These are phyloP conservation scores for Penicillium sp. DNA, from an alignment of 2,329 filamentous ascomycete genomes.

Conservation along the genomic window DNA sequence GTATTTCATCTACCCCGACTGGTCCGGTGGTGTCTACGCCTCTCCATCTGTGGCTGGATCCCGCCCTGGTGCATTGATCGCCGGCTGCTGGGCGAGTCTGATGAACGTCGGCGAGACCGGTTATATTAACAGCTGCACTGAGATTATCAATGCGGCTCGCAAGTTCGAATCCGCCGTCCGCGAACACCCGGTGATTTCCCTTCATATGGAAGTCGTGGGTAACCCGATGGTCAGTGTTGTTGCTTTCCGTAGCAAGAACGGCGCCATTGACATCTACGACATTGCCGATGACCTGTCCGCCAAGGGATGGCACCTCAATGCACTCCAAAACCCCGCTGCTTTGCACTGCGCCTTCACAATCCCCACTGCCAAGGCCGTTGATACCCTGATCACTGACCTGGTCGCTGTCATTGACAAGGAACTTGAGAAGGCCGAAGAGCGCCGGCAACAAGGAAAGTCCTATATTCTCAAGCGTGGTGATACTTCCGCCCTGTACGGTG, in stretches of 20 bases:
- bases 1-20: conserved; percentile 94
- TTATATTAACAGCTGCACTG: conserved; percentile 82
- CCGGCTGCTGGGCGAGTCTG: conserved; percentile 91
- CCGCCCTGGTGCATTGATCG: conserved; percentile 89
- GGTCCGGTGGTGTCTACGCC: conserved; percentile 94
- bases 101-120: conserved; percentile 86
- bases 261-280: conserved; percentile 85
- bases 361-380: conserved; percentile 79
- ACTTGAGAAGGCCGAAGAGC: conserved; percentile 77
- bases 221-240: conserved; percentile 88
- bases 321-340: conserved; percentile 85
- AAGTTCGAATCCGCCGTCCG: conserved; percentile 77
- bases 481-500: conserved; percentile 87
- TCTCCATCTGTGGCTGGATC: conserved; percentile 91
- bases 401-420: conserved; percentile 64
- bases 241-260: conserved; percentile 75
- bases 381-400: conserved; percentile 75
- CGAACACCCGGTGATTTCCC: conserved; percentile 67
- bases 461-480: conserved; percentile 63
- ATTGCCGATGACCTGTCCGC: conserved; percentile 84
- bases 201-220: conserved; percentile 79
- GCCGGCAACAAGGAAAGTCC: conserved; percentile 63
- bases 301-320: conserved; percentile 94
- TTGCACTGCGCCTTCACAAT: conserved; percentile 94
- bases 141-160: conserved; percentile 86